A percentile compares a stretch with the other conserved stretches of the same genome.
These are phyloP conservation scores for Trypanosoma boissoni DNA, from an alignment of 208 protist species.

Conservation along the genomic window DNA sequence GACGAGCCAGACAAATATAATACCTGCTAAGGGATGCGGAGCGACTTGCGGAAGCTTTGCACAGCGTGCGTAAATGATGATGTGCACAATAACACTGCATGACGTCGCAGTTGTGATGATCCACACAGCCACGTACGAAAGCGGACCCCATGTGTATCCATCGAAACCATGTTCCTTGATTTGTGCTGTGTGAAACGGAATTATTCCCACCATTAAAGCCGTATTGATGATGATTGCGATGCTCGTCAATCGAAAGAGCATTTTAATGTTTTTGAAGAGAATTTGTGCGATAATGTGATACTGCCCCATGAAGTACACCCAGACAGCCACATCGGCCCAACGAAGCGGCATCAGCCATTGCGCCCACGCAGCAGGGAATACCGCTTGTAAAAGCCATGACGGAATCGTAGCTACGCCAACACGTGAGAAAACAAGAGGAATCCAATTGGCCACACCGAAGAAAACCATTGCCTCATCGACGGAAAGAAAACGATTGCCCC, in stretches of 20 bases:
- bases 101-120: conserved; percentile 72
- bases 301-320: conserved; percentile 64
- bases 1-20: conserved; percentile 62
- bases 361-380: conserved; percentile 20
- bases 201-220: conserved; percentile 42
- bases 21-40: conserved; percentile 45
- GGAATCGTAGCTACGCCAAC: conserved; percentile 38
- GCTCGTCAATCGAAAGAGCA: conserved; percentile 68
- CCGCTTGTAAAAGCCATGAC: conserved; percentile 16
- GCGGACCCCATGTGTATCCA: conserved; percentile 52
- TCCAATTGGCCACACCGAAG: conserved; percentile 75
- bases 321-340: conserved; percentile 51
- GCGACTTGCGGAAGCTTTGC: conserved; percentile 31
- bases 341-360: conserved; percentile 18
- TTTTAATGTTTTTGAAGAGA: conserved; percentile 34
- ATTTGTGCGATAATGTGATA: conserved; percentile 50
- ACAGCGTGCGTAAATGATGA: conserved; percentile 76
- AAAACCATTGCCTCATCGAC: conserved; percentile 91
- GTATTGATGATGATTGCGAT: conserved; percentile 52
- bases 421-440: conserved; percentile 51
- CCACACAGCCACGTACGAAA: conserved; percentile 83
- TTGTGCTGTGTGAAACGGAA: conserved; percentile 47
- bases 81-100: conserved; percentile 74
- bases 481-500: conserved; percentile 80
- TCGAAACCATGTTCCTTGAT: conserved; percentile 23